Evolutionary conservation across 129 eudicot genomes (phyloP).

Genomic region (Centella asiatica): DNA sequence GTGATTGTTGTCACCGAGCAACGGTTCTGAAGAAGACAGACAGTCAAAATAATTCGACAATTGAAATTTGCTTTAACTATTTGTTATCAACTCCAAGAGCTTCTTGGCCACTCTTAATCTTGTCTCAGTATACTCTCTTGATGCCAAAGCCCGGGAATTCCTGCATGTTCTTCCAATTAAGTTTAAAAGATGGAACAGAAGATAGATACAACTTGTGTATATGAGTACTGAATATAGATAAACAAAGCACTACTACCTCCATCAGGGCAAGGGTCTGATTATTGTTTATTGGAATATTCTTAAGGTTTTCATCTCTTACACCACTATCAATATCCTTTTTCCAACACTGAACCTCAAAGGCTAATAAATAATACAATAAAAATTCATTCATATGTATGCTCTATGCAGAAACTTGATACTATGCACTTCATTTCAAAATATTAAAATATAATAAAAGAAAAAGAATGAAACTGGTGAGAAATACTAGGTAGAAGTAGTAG

Average conservation of each 20-base stretch:
- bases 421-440: too few species aligned
- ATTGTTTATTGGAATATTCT: too few species aligned
- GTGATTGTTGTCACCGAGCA: not conserved
- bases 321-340: too few species aligned
- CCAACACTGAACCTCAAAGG: too few species aligned
- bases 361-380: too few species aligned
- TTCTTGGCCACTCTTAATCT: constrained; percentile 59
- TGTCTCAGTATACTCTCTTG: constrained; percentile 39
- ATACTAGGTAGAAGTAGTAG: not conserved
- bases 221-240: not conserved
- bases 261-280: not conserved
- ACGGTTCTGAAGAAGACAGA: not conserved
- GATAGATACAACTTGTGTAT: not conserved
- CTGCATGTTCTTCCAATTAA: constrained; percentile 20
- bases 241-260: not conserved
- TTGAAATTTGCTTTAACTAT: constrained; percentile 1
- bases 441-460: too few species aligned
- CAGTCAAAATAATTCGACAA: not conserved
- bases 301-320: too few species aligned
- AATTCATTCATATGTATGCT: too few species aligned
- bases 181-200: not conserved
- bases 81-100: constrained; percentile 24
- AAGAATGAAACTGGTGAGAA: too few species aligned
- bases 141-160: constrained; percentile 21
- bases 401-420: too few species aligned